phyloP scores from a whole-genome alignment of 345 rosid species.

The Aurinia saxatilis region DNA sequence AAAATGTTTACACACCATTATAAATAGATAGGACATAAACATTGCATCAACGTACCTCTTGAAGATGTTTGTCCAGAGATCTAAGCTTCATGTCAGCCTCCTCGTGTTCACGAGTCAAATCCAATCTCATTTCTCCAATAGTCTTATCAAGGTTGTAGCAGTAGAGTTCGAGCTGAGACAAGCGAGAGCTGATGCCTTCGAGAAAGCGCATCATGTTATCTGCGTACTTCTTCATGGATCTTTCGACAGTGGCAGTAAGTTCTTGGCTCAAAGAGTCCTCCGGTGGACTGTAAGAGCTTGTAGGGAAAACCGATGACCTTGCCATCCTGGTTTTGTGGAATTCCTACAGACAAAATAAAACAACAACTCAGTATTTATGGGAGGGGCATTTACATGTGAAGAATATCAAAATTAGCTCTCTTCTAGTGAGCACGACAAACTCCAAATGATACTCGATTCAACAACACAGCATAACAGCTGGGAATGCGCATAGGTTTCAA shows the following conservation, averaged over 20 bases:
- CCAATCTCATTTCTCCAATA: conserved; percentile 87
- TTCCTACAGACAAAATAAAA: conserved; percentile 40
- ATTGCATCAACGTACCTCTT: conserved; percentile 93
- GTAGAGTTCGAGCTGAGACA: conserved; percentile 81
- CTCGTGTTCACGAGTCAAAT: conserved; percentile 55
- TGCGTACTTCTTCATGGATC: conserved; percentile 66
- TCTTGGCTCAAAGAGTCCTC: conserved; percentile 76
- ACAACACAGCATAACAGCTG: too few species aligned
- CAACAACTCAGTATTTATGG: background rate
- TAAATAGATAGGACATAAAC: background rate
- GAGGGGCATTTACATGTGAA: background rate
- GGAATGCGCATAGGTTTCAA: too few species aligned
- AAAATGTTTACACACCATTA: background rate
- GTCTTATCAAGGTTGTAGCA: conserved; percentile 96
- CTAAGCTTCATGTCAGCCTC: conserved; percentile 83
- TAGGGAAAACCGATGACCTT: conserved; percentile 52
- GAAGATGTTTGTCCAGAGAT: conserved; percentile 86
- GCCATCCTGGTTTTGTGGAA: conserved; percentile 73
- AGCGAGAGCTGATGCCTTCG: conserved; percentile 92
- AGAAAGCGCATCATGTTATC: conserved; percentile 89
- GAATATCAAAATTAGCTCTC: background rate
- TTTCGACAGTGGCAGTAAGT: conserved; percentile 52
- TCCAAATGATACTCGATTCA: too few species aligned
- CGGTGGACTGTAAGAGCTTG: conserved; percentile 66
- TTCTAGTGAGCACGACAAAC: too few species aligned